Evolutionary conservation across 176 grass and related monocot species (phyloP).

Genomic region (Saccharum spontaneum): DNA sequence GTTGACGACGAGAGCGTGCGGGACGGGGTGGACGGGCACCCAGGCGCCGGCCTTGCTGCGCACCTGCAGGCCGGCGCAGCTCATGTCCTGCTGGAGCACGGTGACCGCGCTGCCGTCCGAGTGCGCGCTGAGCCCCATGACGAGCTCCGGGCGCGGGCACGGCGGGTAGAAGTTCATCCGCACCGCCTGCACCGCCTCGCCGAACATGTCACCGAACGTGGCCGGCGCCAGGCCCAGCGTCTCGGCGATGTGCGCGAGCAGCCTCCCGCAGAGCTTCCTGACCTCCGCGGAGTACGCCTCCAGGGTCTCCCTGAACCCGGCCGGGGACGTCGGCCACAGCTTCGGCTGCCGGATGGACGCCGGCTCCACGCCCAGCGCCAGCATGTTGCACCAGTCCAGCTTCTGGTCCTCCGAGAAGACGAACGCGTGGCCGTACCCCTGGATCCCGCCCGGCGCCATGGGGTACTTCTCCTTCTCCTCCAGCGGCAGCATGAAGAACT

Average conservation of each 20-base stretch:
- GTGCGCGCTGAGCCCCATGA: conserved; percentile 79
- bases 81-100: conserved; percentile 81
- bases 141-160: conserved; percentile 65
- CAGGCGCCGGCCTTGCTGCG: conserved; percentile 43
- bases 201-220: conserved; percentile 66
- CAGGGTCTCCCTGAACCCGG: conserved; percentile 51
- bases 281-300: conserved; percentile 62
- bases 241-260: conserved; percentile 52
- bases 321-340: conserved; percentile 75
- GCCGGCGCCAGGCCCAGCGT: conserved; percentile 47
- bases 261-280: conserved; percentile 48
- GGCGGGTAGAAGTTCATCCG: conserved; percentile 91
- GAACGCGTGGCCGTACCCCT: conserved; percentile 89
- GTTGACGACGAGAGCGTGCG: conserved; percentile 68
- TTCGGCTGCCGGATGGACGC: conserved; percentile 53
- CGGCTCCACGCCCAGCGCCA: conserved; percentile 74
- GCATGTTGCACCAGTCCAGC: conserved; percentile 96
- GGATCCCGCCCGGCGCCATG: conserved; percentile 72
- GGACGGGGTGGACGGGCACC: conserved; percentile 60
- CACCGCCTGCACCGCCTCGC: conserved; percentile 83
- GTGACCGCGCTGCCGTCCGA: conserved; percentile 92
- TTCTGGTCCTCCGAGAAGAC: conserved; percentile 95
- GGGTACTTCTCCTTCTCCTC: conserved; percentile 89
- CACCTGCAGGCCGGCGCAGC: conserved; percentile 69
- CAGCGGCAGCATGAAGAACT: conserved; percentile 90